Conservation (phyloP, 2,329 filamentous ascomycete species). For the Pseudogymnoascus sp. region DNA sequence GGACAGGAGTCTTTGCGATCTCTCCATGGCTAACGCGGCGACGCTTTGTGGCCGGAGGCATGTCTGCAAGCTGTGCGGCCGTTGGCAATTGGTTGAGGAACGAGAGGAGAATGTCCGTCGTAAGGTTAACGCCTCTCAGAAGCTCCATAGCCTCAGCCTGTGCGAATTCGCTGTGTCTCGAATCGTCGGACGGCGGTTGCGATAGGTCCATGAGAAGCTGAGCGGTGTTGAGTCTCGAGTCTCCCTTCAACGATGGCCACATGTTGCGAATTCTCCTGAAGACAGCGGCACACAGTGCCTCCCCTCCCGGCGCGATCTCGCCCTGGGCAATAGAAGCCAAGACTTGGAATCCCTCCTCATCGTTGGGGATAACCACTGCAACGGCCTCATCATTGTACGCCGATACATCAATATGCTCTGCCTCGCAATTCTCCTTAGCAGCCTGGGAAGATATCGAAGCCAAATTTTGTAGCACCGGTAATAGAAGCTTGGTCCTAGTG, state of each 20-base stretch:
- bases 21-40: slow-evolving; percentile 71
- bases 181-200: slow-evolving; percentile 34
- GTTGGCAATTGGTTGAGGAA: slow-evolving; percentile 71
- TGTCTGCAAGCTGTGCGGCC: slow-evolving; percentile 63
- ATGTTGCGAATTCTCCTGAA: slow-evolving; percentile 64
- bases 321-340: slow-evolving; percentile 45
- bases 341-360: slow-evolving; percentile 48
- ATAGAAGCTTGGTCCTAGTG: slow-evolving; percentile 65
- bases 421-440: slow-evolving; percentile 41
- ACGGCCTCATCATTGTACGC: slow-evolving; percentile 48
- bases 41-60: slow-evolving; percentile 68
- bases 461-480: slow-evolving; percentile 70
- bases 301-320: slow-evolving; percentile 36
- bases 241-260: slow-evolving; percentile 65
- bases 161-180: slow-evolving; percentile 29
- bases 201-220: slow-evolving; percentile 56
- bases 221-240: slow-evolving; percentile 52
- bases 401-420: slow-evolving; percentile 39
- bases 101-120: slow-evolving; percentile 61
- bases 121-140: slow-evolving; percentile 64
- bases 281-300: slow-evolving; percentile 52
- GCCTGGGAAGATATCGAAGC: slow-evolving; percentile 45
- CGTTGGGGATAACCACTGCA: slow-evolving; percentile 45
- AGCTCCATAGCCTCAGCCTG: slow-evolving; percentile 62
- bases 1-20: slow-evolving; percentile 51